Evolutionary conservation across 139 green algal genomes (phyloP), one percentile per base, ranked within the genome.

Genomic region (Gonium pectorale): DNA sequence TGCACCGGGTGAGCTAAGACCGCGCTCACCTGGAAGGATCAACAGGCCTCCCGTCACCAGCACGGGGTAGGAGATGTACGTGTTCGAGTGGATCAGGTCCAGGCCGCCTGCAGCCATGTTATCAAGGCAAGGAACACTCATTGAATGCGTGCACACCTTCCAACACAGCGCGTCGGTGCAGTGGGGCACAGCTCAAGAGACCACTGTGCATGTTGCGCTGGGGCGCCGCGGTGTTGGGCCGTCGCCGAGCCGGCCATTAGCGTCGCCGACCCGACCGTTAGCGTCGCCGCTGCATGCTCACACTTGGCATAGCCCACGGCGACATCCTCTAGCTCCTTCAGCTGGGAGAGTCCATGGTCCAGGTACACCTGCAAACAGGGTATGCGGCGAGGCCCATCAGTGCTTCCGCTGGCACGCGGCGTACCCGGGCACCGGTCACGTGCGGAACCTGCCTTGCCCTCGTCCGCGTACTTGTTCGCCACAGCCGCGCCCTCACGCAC

Each of bases 51-150:
- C 77, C 43, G 77, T 73, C 31, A 33, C 43, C 21, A 83, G 44
- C 29, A 83, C 31, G 24, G 77, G 77, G 77, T 83, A 83, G 15
- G 77, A 73, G 26, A 73, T 43, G 44, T 83, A 73, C 19, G 77
- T 60, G 77, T 83, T 83, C 21, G 1, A n/a, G 19, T 73, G 62
- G 40, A 74, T 41, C 1, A 71, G 17, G 56, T 71, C n/a, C 29
- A 82, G 27, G 15, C 75, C 75, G 13, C 7, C 75, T 82, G 75
- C 35, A 29, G n/a, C 40, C 22, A 74, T n/a, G n/a, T n/a, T n/a
- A n/a, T n/a, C n/a, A n/a, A n/a, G n/a, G n/a, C n/a, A n/a, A n/a
- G n/a, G n/a, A n/a, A n/a, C n/a, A n/a, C n/a, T n/a, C n/a, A n/a
- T n/a, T n/a, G n/a, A n/a, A n/a, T n/a, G n/a, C n/a, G n/a, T n/a